Conservation (phyloP, 2,329 filamentous ascomycete genomes). For the Epichloe coenophiala region DNA sequence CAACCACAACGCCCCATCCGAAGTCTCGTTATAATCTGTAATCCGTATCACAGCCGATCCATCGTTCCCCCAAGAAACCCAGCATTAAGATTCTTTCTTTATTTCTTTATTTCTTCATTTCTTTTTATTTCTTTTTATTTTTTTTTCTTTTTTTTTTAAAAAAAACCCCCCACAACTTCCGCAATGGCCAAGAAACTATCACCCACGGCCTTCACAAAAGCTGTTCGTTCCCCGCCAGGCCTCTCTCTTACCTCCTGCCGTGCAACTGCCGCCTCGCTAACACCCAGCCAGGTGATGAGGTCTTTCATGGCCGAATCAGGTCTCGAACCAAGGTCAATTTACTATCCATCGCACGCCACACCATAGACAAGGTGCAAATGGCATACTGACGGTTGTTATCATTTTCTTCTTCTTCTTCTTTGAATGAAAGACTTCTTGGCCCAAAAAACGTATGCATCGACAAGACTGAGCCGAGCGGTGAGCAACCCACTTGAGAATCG, state of each 20-base stretch:
- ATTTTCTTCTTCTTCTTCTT: too few relatives aligned
- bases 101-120: too few relatives aligned
- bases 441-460: constrained; percentile 4
- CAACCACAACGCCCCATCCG: too few relatives aligned
- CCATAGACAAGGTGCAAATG: not conserved
- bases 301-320: constrained; percentile 79
- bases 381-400: not conserved
- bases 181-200: constrained; percentile 21
- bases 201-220: constrained; percentile 21
- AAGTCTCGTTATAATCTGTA: too few relatives aligned
- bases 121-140: too few relatives aligned
- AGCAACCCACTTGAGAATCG: not conserved
- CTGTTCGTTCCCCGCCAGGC: constrained; percentile 11
- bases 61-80: too few relatives aligned
- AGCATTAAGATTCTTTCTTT: too few relatives aligned
- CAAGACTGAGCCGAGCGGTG: not conserved
- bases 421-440: constrained; percentile 13
- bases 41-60: too few relatives aligned
- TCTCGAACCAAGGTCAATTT: constrained; percentile 64
- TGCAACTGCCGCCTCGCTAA: not conserved
- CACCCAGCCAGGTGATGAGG: constrained; percentile 53
- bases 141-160: too few relatives aligned
- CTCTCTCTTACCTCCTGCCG: not conserved
- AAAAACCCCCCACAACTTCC: not conserved
- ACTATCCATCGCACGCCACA: not conserved